These are phyloP conservation scores for Talaromyces adpressus DNA, from an alignment of 495 filamentous ascomycete genomes.

Conservation along the genomic window DNA sequence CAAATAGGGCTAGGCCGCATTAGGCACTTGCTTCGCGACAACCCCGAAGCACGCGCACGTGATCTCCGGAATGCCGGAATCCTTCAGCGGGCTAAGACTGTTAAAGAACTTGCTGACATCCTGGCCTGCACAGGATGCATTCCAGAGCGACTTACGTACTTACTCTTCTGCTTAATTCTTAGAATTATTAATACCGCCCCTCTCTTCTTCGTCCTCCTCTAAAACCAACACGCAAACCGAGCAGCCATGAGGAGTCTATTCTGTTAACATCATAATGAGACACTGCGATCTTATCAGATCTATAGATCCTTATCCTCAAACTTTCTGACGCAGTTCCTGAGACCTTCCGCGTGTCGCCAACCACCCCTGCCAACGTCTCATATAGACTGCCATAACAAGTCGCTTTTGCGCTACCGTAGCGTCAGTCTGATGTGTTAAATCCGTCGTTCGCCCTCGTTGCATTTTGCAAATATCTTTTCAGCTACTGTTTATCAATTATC, in stretches of 20 bases:
- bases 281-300: neutral
- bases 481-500: neutral
- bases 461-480: neutral
- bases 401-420: neutral
- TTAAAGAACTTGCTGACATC: neutral
- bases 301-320: neutral
- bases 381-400: neutral
- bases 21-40: neutral
- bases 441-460: neutral
- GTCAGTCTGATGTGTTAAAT: neutral
- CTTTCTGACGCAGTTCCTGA: slow-evolving; percentile 2
- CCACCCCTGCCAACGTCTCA: neutral
- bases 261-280: neutral
- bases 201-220: neutral
- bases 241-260: neutral
- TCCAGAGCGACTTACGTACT: neutral
- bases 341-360: neutral
- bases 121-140: neutral
- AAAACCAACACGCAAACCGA: neutral
- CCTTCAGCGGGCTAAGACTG: neutral
- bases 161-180: neutral
- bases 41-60: neutral
- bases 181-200: neutral
- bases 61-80: slow-evolving; percentile 1
- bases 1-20: neutral